A percentile compares a stretch with the other conserved stretches of the same genome.
Conservation (phyloP, 371 early-diverging fungal genomes). For the Rhizopus arrhizus region DNA sequence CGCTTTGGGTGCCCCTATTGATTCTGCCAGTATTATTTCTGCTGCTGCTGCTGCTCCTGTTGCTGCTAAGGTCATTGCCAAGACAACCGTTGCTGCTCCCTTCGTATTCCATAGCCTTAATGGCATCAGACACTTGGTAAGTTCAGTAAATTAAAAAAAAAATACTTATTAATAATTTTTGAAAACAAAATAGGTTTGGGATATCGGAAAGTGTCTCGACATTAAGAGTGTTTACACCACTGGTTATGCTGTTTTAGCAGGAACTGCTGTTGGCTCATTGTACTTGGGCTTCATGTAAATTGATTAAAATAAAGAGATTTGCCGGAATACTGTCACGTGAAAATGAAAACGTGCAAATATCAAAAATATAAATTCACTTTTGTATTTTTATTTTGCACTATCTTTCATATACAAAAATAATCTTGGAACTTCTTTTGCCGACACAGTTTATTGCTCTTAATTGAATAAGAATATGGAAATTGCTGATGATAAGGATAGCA, state of each 20-base stretch:
- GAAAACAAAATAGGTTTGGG: conserved; percentile 70
- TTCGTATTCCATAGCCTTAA: conserved; percentile 86
- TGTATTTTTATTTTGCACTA: too few species aligned
- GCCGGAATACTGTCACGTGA: background rate
- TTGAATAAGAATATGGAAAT: too few species aligned
- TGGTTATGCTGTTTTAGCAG: conserved; percentile 80
- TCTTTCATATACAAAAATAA: too few species aligned
- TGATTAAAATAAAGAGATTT: conserved; percentile 1
- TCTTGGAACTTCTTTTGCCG: too few species aligned
- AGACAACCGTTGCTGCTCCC: conserved; percentile 65
- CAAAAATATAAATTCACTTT: background rate
- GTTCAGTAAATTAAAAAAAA: background rate
- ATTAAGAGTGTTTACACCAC: conserved; percentile 81
- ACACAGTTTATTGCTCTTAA: background rate
- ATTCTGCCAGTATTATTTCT: conserved; percentile 65
- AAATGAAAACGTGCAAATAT: background rate
- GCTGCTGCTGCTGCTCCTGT: conserved; percentile 48
- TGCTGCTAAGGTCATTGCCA: conserved; percentile 46
- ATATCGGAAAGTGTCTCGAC: conserved; percentile 67
- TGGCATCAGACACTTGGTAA: conserved; percentile 87
- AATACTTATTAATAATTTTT: background rate
- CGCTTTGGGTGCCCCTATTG: conserved; percentile 59
- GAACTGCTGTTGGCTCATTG: conserved; percentile 60
- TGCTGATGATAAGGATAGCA: background rate
- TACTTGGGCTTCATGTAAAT: conserved; percentile 62